A percentile compares a stretch with the other conserved stretches of the same genome.
Conservation (phyloP, 2,329 filamentous ascomycete genomes). For the Xylaria sp. region DNA sequence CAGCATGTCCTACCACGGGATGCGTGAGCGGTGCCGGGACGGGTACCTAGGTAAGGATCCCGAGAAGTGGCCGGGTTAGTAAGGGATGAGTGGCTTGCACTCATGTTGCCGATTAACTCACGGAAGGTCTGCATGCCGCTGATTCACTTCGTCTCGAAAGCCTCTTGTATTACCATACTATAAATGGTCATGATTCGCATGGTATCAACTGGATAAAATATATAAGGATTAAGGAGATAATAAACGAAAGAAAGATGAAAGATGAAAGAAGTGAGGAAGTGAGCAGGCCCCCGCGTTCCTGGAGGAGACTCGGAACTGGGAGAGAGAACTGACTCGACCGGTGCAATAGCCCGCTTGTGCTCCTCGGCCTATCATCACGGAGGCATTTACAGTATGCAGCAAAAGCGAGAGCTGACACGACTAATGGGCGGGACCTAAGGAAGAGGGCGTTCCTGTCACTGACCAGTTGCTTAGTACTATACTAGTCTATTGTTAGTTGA, state of each 20-base stretch:
- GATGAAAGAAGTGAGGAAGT: background rate
- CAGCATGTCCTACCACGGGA: background rate
- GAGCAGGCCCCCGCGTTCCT: background rate
- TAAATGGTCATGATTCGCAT: too few relatives aligned
- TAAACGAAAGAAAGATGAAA: too few relatives aligned
- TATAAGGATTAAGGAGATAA: too few relatives aligned
- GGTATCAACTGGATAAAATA: background rate
- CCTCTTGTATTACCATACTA: background rate
- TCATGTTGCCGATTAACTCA: background rate
- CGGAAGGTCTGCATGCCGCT: background rate
- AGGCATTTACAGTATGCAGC: background rate
- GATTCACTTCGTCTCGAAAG: background rate
- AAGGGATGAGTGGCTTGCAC: background rate
- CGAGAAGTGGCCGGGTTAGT: background rate
- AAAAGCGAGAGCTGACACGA: background rate
- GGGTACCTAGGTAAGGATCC: background rate
- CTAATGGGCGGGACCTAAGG: slow-evolving; percentile 12
- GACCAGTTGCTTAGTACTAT: slow-evolving; percentile 7
- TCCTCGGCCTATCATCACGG: slow-evolving; percentile 16
- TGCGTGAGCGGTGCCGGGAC: background rate
- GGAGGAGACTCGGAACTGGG: slow-evolving; percentile 18
- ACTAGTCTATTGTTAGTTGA: slow-evolving; percentile 32
- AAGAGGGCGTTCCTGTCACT: background rate
- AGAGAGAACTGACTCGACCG: slow-evolving; percentile 27
- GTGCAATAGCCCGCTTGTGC: slow-evolving; percentile 5